These are phyloP conservation scores for Thelephora aurantiotincta DNA, from an alignment of 768 basidiomycete species.

Conservation along the genomic window DNA sequence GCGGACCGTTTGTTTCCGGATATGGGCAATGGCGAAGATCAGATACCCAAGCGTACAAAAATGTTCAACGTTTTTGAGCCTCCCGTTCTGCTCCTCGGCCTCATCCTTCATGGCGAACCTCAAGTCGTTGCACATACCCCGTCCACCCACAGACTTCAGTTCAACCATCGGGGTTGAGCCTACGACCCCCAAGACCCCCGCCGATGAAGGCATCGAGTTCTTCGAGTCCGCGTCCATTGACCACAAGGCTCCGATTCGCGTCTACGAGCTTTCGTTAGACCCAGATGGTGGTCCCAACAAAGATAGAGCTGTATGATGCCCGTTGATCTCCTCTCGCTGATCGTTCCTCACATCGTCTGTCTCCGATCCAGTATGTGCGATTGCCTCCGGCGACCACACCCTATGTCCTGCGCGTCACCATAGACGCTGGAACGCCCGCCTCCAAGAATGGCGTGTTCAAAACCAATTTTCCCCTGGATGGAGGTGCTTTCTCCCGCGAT, in stretches of 20 bases:
- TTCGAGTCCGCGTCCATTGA: slow-evolving; percentile 43
- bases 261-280: slow-evolving; percentile 80
- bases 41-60: too few relatives aligned
- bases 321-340: not conserved
- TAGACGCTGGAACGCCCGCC: slow-evolving; percentile 87
- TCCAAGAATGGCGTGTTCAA: slow-evolving; percentile 84
- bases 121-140: not conserved
- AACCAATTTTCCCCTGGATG: slow-evolving; percentile 95
- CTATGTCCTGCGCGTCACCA: slow-evolving; percentile 81
- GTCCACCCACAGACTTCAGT: not conserved
- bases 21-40: too few relatives aligned
- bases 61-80: too few relatives aligned
- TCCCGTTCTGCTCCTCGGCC: too few relatives aligned
- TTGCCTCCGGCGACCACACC: slow-evolving; percentile 83
- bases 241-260: slow-evolving; percentile 55
- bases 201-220: slow-evolving; percentile 85
- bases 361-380: slow-evolving; percentile 66
- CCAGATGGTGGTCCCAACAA: slow-evolving; percentile 84
- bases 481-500: slow-evolving; percentile 69
- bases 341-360: slow-evolving; percentile 1
- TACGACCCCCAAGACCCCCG: slow-evolving; percentile 73
- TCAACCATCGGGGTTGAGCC: not conserved
- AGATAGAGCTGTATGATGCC: slow-evolving; percentile 50
- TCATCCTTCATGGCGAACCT: too few relatives aligned
- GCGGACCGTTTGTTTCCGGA: too few relatives aligned